phyloP scores from a whole-genome alignment of 208 protist genomes.

The Leishmania turanica region DNA sequence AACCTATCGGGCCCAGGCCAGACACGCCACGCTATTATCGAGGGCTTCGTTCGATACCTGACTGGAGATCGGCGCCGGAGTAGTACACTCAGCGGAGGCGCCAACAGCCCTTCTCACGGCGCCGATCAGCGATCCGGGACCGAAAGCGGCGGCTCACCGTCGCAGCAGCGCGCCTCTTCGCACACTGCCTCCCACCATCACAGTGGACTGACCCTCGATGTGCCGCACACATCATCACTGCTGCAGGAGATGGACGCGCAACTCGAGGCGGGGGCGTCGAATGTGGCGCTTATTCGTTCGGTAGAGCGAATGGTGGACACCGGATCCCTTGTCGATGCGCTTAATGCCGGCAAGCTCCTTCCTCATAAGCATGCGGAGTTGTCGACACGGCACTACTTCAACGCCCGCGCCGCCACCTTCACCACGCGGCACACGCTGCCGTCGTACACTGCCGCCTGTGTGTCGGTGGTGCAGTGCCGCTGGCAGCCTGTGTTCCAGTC shows the following conservation, averaged over 20 bases:
- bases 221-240: slow-evolving; percentile 55
- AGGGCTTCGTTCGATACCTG: slow-evolving; percentile 29
- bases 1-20: slow-evolving; percentile 12
- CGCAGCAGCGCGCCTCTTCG: slow-evolving; percentile 9
- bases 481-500: slow-evolving; percentile 67
- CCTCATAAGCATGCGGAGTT: slow-evolving; percentile 9
- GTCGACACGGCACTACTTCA: slow-evolving; percentile 33
- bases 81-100: neutral
- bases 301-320: slow-evolving; percentile 10
- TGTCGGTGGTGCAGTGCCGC: slow-evolving; percentile 31
- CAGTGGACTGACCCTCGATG: slow-evolving; percentile 53
- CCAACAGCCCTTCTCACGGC: slow-evolving; percentile 5
- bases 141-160: neutral
- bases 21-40: slow-evolving; percentile 31
- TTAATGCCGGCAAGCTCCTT: neutral
- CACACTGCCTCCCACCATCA: neutral
- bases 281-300: slow-evolving; percentile 14
- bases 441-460: slow-evolving; percentile 6
- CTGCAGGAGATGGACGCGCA: slow-evolving; percentile 32
- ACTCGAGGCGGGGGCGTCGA: slow-evolving; percentile 21
- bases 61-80: slow-evolving; percentile 24
- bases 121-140: slow-evolving; percentile 1
- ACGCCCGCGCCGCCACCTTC: slow-evolving; percentile 20
- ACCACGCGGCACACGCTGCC: slow-evolving; percentile 9
- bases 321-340: slow-evolving; percentile 11